A percentile compares a stretch with the other conserved stretches of the same genome.
These are phyloP conservation scores for Rhynchosporium graminicola DNA, from an alignment of 2,329 filamentous ascomycete genomes.

Conservation along the genomic window DNA sequence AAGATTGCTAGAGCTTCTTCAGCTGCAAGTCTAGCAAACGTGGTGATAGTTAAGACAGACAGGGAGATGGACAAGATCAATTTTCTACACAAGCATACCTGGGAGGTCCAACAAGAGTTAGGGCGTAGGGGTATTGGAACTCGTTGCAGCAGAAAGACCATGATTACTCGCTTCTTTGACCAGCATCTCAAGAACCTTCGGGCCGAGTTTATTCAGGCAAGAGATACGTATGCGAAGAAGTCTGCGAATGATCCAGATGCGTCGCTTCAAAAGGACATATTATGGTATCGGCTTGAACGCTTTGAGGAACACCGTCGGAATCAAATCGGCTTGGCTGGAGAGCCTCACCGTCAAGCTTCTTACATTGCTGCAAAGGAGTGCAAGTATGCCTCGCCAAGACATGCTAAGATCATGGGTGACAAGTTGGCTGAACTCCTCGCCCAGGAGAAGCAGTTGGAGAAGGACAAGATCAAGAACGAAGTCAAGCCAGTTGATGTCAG, in stretches of 20 bases:
- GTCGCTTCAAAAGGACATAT: neutral
- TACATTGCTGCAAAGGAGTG: neutral
- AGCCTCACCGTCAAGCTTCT: neutral
- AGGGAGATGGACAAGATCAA: neutral
- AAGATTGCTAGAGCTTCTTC: neutral
- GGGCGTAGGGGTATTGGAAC: neutral
- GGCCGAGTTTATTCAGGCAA: neutral
- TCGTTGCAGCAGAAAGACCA: neutral
- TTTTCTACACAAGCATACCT: neutral
- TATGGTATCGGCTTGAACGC: conserved; percentile 5
- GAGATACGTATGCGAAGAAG: neutral
- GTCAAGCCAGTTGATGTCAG: neutral
- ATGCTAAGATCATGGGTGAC: neutral
- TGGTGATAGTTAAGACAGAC: neutral
- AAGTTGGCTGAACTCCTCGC: neutral
- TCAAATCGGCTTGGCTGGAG: conserved; percentile 2
- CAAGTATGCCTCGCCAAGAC: conserved; percentile 5
- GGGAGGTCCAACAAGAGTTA: conserved; percentile 3
- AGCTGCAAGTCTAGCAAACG: neutral
- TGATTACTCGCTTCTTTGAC: neutral
- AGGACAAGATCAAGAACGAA: conserved; percentile 1
- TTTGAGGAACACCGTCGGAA: neutral
- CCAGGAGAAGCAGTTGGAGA: conserved; percentile 1
- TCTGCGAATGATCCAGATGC: neutral
- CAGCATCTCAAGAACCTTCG: neutral